Percentiles rank a stretch among this genome's conserved stretches.
These are phyloP conservation scores for Rhynchosporium graminicola DNA, from an alignment of 2,329 filamentous ascomycete species.

Conservation along the genomic window DNA sequence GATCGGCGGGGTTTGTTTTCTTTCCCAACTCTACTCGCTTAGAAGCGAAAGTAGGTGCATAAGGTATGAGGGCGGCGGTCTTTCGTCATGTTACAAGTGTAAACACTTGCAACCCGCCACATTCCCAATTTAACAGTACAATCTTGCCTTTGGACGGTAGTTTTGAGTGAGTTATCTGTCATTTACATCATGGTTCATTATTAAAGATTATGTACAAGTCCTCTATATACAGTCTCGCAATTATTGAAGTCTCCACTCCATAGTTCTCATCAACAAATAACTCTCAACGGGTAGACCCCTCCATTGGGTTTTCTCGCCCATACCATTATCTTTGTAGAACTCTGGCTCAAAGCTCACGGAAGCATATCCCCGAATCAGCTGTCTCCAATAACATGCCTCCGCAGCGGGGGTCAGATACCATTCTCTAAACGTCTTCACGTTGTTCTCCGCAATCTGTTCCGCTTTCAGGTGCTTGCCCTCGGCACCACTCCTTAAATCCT, in stretches of 20 bases:
- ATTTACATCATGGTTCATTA: constrained; percentile 5
- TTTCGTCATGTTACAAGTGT: too few species aligned
- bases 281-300: constrained; percentile 27
- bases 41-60: too few species aligned
- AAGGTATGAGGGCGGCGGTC: too few species aligned
- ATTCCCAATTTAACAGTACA: too few species aligned
- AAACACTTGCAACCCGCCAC: too few species aligned
- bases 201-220: constrained; percentile 10
- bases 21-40: too few species aligned
- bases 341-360: constrained; percentile 26
- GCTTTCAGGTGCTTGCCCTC: constrained; percentile 39
- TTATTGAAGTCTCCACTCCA: constrained; percentile 14
- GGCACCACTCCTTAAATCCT: constrained; percentile 44
- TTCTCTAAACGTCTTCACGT: constrained; percentile 42
- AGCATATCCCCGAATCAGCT: constrained; percentile 25
- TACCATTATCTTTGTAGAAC: constrained; percentile 14
- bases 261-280: constrained; percentile 17
- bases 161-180: not conserved
- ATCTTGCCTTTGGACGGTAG: too few species aligned
- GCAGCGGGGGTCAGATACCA: constrained; percentile 55
- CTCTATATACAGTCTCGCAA: not conserved
- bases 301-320: constrained; percentile 8
- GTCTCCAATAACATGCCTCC: constrained; percentile 53
- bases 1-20: too few species aligned
- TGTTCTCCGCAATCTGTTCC: constrained; percentile 48